Conservation (phyloP, 2,329 filamentous ascomycete genomes). For the Sodiomyces alkalinus region DNA sequence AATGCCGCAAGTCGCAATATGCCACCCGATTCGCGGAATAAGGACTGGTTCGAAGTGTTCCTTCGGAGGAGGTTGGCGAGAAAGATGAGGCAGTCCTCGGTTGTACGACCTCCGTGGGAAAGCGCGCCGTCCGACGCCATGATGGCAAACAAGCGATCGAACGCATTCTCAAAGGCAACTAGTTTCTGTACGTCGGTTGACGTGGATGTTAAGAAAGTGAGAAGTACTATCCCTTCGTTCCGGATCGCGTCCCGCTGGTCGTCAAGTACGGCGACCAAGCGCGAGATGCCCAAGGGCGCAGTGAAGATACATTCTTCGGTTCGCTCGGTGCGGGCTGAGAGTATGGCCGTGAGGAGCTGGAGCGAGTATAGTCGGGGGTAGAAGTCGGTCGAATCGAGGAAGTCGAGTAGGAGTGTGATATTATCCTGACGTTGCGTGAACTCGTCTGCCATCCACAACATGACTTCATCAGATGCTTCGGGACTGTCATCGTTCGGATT, state of each 20-base stretch:
- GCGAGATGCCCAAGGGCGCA: slow-evolving; percentile 74
- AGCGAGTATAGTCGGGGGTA: slow-evolving; percentile 84
- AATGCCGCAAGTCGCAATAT: slow-evolving; percentile 57
- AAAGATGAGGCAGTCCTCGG: slow-evolving; percentile 86
- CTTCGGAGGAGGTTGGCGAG: slow-evolving; percentile 76
- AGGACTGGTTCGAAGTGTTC: slow-evolving; percentile 83
- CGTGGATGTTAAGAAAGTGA: slow-evolving; percentile 75
- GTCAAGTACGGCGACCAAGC: slow-evolving; percentile 70
- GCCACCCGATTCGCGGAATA: slow-evolving; percentile 83
- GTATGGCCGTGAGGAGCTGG: slow-evolving; percentile 76
- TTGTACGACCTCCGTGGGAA: slow-evolving; percentile 65
- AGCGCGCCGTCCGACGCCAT: slow-evolving; percentile 72
- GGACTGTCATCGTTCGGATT: slow-evolving; percentile 55
- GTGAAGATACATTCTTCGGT: slow-evolving; percentile 90
- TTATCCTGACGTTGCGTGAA: slow-evolving; percentile 98
- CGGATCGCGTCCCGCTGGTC: slow-evolving; percentile 76
- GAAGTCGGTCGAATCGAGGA: slow-evolving; percentile 76
- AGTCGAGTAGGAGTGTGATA: slow-evolving; percentile 75
- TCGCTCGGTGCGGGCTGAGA: slow-evolving; percentile 71
- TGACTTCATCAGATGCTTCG: slow-evolving; percentile 92
- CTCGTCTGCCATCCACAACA: slow-evolving; percentile 90
- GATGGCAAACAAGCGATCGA: slow-evolving; percentile 71
- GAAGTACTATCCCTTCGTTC: slow-evolving; percentile 73
- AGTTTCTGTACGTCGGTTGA: slow-evolving; percentile 87
- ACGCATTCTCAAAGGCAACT: slow-evolving; percentile 89